Base-by-base conservation (phyloP, 306 rosid genomes). In the Alnus glutinosa region DNA sequence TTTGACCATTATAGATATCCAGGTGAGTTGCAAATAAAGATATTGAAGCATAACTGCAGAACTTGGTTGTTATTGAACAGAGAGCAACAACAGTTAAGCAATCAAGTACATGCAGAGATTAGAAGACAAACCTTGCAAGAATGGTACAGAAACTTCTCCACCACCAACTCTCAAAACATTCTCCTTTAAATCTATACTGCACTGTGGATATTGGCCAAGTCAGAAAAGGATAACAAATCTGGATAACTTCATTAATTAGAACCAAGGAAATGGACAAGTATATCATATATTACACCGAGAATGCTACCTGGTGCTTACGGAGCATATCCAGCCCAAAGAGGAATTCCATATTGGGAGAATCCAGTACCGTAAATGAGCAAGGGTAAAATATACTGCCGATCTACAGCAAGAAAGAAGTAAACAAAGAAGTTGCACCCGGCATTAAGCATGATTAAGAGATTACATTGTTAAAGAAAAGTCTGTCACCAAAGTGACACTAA, bases 241-340 rank as follows among this genome's bases (percentile, higher is more conserved):
- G 50, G 28, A 78, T 46, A 87, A 81, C 64, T 10, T 36, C 47
- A 48, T 3, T 30, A 72, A 71, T 55, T 84, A 64, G 30, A 74
- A 69, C 55, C 30, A 14, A 13, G 32, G 55, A 69, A 75, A 84
- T 46, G 32, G 51, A 55, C 57, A 48, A 32, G 32, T 73, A 58
- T 61, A 46, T 39, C 61, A 57, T 28, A 23, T 80, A 66, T 49
- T 32, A 55, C 50, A 81, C 36, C 5, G 23, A 47, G 83, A 52
- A 67, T 15, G 73, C 78, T 87, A 93, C 99, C 99, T 95, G 98
- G 84, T 95, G 98, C 87, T 95, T 95, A 39, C 96, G 88, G 73
- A 95, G 98, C 99, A 95, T 95, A 85, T 95, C 99, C 83, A 95
- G 79, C 70, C 98, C 98, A 78, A 96, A 96, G 75, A 93, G 97